Base-by-base conservation (phyloP, 116 monocot genomes). In the Phalaenopsis hybrid region DNA sequence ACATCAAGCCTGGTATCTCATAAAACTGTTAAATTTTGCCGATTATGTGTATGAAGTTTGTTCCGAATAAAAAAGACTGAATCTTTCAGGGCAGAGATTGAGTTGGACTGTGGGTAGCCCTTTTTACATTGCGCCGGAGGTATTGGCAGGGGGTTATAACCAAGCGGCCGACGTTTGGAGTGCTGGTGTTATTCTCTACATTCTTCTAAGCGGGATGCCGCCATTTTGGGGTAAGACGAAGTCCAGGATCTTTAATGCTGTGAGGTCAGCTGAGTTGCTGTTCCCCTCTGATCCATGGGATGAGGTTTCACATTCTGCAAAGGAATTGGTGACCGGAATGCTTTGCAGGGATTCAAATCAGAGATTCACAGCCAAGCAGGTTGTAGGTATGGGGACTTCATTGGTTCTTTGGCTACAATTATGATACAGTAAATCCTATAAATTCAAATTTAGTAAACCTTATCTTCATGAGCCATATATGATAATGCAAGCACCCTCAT, bases 201-300 rank as follows among this genome's bases (percentile, higher is more conserved):
- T 96, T 67, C 92, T 96, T 49, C 83, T 96, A 8, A 94, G 96
- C 73, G 94, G 96, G 12, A 90, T 94, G 84, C 94, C 94, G 11
- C 96, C 96, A 16, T 96, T 96, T 78, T 92, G 96, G 96, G 96
- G 94, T 43, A 94, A 92, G 85, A 96, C 94, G 9, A 96, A 96
- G 83, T 94, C 96, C 0, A 86, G 82, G 76, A 96, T 96, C 55
- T 96, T 96, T 49, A 89, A 94, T 82, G 85, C 92, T 2, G 92
- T 96, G 55, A 84, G 92, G 52, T 85, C 90, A 13, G 87, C 87
- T 2, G 86, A 96, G 37, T 83, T 96, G 58, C 74, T 57, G 48
- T 96, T 96, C 79, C 96, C 96, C 16, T 87, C 92, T 74, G 90
- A 92, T 50, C 88, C 83, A 5, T 94, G 96, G 96, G 82, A 85